phyloP scores from a whole-genome alignment of 2,329 filamentous ascomycete species.

The Cladorrhinum sp. region DNA sequence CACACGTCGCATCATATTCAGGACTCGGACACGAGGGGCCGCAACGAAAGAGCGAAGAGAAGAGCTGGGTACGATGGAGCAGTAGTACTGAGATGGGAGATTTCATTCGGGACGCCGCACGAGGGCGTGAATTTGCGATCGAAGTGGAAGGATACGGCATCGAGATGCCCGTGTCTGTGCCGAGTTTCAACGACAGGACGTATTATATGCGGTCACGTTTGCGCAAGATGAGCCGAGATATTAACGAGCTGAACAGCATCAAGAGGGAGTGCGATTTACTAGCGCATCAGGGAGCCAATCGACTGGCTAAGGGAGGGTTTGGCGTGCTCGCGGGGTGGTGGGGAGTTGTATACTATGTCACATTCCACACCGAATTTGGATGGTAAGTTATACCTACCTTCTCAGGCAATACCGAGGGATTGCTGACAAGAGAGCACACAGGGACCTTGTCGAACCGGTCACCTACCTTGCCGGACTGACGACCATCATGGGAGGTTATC shows the following conservation, averaged over 20 bases:
- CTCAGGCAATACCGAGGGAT: background rate
- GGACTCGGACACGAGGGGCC: conserved; percentile 62
- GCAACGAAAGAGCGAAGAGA: conserved; percentile 41
- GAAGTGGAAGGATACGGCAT: conserved; percentile 66
- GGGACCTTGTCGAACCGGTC: conserved; percentile 81
- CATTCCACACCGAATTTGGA: conserved; percentile 70
- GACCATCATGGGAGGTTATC: conserved; percentile 83
- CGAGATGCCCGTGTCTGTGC: conserved; percentile 76
- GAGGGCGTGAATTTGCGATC: conserved; percentile 80
- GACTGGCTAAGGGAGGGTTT: conserved; percentile 77
- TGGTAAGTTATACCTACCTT: conserved; percentile 49
- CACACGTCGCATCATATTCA: conserved; percentile 65
- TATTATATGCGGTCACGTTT: conserved; percentile 79
- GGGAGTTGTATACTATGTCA: conserved; percentile 73
- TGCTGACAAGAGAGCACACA: background rate
- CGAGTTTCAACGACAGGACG: conserved; percentile 86
- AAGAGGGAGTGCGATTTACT: conserved; percentile 79
- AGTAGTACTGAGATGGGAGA: conserved; percentile 87
- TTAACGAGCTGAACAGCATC: conserved; percentile 67
- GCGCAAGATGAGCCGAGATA: conserved; percentile 65
- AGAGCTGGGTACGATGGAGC: conserved; percentile 82
- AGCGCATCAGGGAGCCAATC: conserved; percentile 73
- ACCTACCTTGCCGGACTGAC: conserved; percentile 86
- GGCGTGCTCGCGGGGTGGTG: conserved; percentile 73
- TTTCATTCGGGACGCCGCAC: conserved; percentile 86